phyloP scores from a whole-genome alignment of 2,329 filamentous ascomycete genomes.

The Pezizomycotina sp. region DNA sequence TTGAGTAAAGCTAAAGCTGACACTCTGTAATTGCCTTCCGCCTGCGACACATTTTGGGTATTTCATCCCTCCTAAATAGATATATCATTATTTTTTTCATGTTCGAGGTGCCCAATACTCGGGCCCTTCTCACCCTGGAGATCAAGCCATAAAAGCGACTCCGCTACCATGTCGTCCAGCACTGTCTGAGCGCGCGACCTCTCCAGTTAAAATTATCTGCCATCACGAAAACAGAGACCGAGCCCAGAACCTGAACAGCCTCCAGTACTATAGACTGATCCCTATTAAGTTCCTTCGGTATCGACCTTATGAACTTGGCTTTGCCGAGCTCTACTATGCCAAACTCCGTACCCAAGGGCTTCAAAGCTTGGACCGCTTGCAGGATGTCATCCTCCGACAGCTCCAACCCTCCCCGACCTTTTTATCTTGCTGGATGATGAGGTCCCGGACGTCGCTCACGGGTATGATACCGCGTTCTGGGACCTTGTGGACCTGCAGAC shows the following conservation, averaged over 20 bases:
- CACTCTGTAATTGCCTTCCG: no score
- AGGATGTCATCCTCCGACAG: constrained; percentile 56
- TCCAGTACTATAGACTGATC: constrained; percentile 89
- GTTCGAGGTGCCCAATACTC: constrained; percentile 71
- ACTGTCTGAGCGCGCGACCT: constrained; percentile 68
- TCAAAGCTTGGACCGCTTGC: constrained; percentile 70
- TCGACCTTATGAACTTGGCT: constrained; percentile 73
- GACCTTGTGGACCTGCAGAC: constrained; percentile 69
- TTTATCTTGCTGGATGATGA: constrained; percentile 43
- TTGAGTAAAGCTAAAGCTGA: no score
- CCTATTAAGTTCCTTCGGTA: constrained; percentile 86
- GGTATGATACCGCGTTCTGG: constrained; percentile 85
- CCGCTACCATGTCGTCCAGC: constrained; percentile 72
- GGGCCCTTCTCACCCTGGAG: constrained; percentile 64
- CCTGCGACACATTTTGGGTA: no score
- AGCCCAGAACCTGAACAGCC: constrained; percentile 53
- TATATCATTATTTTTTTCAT: constrained; percentile 1
- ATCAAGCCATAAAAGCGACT: constrained; percentile 90
- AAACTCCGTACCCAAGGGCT: constrained; percentile 77
- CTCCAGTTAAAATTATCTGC: constrained; percentile 77
- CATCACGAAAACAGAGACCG: constrained; percentile 78
- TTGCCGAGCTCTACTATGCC: constrained; percentile 68
- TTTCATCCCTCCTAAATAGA: no score
- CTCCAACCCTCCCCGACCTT: constrained; percentile 50
- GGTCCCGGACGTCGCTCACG: constrained; percentile 60